Evolutionary conservation across 768 basidiomycete species (phyloP), one percentile per base, ranked within the genome.

Genomic region (Pleurotus djamor): DNA sequence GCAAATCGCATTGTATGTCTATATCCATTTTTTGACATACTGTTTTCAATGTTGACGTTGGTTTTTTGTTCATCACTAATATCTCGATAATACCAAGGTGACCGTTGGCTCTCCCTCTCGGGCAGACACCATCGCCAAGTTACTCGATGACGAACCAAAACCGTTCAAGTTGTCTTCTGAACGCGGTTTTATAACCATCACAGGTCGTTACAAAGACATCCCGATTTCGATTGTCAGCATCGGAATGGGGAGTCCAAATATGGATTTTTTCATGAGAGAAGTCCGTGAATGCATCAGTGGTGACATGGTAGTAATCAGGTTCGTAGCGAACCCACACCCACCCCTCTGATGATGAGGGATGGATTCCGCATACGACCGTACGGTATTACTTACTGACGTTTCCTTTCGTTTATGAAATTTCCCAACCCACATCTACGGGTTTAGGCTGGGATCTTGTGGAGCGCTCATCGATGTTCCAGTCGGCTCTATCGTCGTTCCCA

Each of bases 231-330:
- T 93, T 43, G 76, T 91, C 44, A 88, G 87, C 63, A 92, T 92
- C 58, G 92, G 92, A 10, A 94, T 93, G 92, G 92, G 92, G 16
- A 78, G 74, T 60, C 83, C 91, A 0, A 93, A 91, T 72, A 88
- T 87, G 75, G 92, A 94, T 71, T 94, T 93, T 73, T 91, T 93
- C 69, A 82, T 94, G 17, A 83, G 91, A 62, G 91, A 94, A 73
- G 84, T 82, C 28, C 80, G 91, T 61, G 92, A 92, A 70, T 86
- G 87, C 64, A 69, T 91, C 41, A 77, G 70, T 60, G 91, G 91
- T 13, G 83, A 84, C 68, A 76, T 84, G 76, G 69, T 69, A 59
- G 70, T 83, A 49, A 70, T 84, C 65, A 80, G 83, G 82, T 81
- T 52, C 60, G 72, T 69, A 57, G 33, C 34, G 38, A 17, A 12